A percentile compares a stretch with the other conserved stretches of the same genome.
These are phyloP conservation scores for Dactylellina parvicollis DNA, from an alignment of 2,329 filamentous ascomycete genomes.

Conservation along the genomic window DNA sequence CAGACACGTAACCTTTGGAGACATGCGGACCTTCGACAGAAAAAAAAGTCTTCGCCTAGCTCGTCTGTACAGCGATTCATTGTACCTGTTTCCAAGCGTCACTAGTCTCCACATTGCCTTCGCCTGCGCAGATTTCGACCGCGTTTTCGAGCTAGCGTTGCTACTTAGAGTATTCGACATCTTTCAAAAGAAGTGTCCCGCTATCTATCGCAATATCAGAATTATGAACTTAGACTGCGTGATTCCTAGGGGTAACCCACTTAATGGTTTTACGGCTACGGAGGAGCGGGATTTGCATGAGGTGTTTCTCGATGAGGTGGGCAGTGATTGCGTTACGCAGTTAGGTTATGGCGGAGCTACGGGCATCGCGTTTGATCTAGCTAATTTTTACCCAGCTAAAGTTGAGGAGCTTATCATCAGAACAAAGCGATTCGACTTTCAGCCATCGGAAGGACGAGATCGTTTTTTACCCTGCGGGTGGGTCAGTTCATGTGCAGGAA, in stretches of 20 bases:
- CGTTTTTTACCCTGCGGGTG: background rate
- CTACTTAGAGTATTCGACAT: background rate
- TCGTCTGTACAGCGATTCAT: background rate
- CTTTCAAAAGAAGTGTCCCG: background rate
- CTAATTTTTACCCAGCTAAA: background rate
- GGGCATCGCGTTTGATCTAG: too few species aligned
- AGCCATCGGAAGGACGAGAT: background rate
- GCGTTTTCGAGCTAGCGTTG: background rate
- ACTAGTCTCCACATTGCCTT: background rate
- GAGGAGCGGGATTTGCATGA: background rate
- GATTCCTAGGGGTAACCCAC: background rate
- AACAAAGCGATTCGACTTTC: background rate
- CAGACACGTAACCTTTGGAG: background rate
- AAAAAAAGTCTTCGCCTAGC: background rate
- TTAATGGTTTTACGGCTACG: background rate
- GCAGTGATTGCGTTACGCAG: too few species aligned
- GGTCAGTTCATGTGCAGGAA: background rate
- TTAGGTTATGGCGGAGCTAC: background rate
- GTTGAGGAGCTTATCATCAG: background rate
- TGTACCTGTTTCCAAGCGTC: background rate
- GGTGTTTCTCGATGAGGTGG: too few species aligned
- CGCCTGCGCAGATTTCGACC: background rate
- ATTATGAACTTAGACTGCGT: background rate
- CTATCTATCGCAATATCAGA: background rate
- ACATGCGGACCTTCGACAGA: background rate